A percentile compares a stretch with the other conserved stretches of the same genome.
These are phyloP conservation scores for Astrothelium macrocarpum DNA, from an alignment of 495 filamentous ascomycete species.

Conservation along the genomic window DNA sequence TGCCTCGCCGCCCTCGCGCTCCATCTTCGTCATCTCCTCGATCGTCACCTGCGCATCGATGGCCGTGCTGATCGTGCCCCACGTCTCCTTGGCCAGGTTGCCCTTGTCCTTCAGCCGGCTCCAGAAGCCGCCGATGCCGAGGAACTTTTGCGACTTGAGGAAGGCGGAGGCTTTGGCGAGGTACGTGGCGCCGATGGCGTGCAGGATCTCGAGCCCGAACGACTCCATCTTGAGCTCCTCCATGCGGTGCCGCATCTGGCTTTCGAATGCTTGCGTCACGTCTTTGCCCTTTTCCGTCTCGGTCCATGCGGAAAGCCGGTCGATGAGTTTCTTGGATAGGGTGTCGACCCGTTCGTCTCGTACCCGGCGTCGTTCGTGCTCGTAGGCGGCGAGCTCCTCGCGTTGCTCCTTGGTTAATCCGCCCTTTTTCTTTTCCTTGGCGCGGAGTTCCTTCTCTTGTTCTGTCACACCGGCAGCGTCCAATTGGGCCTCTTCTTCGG, in stretches of 20 bases:
- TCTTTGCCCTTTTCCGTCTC: conserved; percentile 85
- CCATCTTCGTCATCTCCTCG: conserved; percentile 96
- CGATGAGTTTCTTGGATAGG: conserved; percentile 71
- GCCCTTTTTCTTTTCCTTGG: conserved; percentile 81
- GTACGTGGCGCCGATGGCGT: conserved; percentile 88
- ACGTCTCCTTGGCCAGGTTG: conserved; percentile 91
- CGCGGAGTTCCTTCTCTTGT: conserved; percentile 67
- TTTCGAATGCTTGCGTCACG: conserved; percentile 80
- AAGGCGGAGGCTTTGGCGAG: conserved; percentile 75
- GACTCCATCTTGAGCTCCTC: conserved; percentile 99
- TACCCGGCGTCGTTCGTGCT: conserved; percentile 70
- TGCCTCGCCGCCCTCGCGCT: conserved; percentile 90
- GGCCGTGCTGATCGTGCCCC: conserved; percentile 94
- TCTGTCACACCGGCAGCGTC: conserved; percentile 59
- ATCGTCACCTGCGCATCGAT: conserved; percentile 97
- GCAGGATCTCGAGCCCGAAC: conserved; percentile 93
- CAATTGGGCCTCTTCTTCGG: conserved; percentile 73
- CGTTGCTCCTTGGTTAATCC: conserved; percentile 80
- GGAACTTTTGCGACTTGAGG: conserved; percentile 90
- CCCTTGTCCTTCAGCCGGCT: conserved; percentile 93
- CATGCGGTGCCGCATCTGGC: conserved; percentile 88
- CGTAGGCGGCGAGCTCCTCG: conserved; percentile 79
- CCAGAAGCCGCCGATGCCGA: conserved; percentile 92
- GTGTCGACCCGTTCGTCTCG: conserved; percentile 87
- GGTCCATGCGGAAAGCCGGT: conserved; percentile 90